phyloP scores from a whole-genome alignment of 805 yeast genomes.

The Millerozyma acaciae region DNA sequence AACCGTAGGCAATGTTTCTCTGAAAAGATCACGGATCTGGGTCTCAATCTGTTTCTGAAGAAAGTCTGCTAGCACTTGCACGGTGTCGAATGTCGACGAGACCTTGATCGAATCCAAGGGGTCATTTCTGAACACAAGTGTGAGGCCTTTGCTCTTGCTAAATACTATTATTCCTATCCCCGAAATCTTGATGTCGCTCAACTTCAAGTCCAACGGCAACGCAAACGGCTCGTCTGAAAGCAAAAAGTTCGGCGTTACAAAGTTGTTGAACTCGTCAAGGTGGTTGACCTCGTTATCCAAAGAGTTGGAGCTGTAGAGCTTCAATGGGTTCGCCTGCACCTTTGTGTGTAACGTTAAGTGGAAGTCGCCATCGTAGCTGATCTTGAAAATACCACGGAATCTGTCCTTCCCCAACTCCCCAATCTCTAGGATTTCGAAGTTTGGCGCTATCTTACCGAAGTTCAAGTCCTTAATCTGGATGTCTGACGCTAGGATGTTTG shows the following conservation, averaged over 20 bases:
- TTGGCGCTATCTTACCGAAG: slow-evolving; percentile 72
- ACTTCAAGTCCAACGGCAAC: slow-evolving; percentile 71
- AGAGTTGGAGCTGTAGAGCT: slow-evolving; percentile 53
- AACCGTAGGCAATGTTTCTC: slow-evolving; percentile 80
- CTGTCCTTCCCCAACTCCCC: slow-evolving; percentile 76
- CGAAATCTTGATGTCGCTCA: slow-evolving; percentile 65
- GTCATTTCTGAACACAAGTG: slow-evolving; percentile 83
- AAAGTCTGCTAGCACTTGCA: slow-evolving; percentile 78
- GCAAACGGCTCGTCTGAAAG: slow-evolving; percentile 66
- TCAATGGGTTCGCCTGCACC: slow-evolving; percentile 80
- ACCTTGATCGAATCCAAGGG: slow-evolving; percentile 82
- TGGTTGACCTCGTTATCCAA: slow-evolving; percentile 29
- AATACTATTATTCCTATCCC: slow-evolving; percentile 86
- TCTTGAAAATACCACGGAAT: slow-evolving; percentile 78
- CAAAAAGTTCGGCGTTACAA: slow-evolving; percentile 64
- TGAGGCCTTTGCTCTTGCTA: slow-evolving; percentile 75
- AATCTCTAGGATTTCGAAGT: slow-evolving; percentile 73
- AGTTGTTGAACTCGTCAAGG: slow-evolving; percentile 28
- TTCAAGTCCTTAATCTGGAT: slow-evolving; percentile 65
- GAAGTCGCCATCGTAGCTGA: slow-evolving; percentile 73
- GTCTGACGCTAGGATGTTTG: slow-evolving; percentile 65
- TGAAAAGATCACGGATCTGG: slow-evolving; percentile 73
- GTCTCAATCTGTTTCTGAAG: slow-evolving; percentile 78
- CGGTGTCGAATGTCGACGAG: slow-evolving; percentile 80
- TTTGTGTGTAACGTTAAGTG: slow-evolving; percentile 70